phyloP scores from a whole-genome alignment of 352 stramenopile species.

The Phytophthora lateralis region DNA sequence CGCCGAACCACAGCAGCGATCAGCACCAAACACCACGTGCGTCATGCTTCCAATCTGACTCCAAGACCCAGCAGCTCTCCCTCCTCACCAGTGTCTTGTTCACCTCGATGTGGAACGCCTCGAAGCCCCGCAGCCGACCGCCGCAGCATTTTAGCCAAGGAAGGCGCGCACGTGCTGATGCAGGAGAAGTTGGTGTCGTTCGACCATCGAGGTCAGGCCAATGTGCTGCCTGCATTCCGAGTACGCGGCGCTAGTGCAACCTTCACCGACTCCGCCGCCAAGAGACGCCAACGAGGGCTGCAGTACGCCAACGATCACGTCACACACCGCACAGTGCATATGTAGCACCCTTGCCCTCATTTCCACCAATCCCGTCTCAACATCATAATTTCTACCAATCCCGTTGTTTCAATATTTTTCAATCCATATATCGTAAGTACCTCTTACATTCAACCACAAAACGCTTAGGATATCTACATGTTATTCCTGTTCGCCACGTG shows the following conservation, averaged over 20 bases:
- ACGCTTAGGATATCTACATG: constrained; percentile 13
- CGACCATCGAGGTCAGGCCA: constrained; percentile 40
- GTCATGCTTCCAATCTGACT: constrained; percentile 8
- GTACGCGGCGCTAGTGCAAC: constrained; percentile 43
- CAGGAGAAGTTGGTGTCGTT: constrained; percentile 52
- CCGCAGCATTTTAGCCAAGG: constrained; percentile 54
- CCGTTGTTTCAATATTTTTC: not conserved
- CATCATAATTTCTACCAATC: constrained; percentile 15
- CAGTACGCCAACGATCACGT: constrained; percentile 40
- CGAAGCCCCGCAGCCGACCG: constrained; percentile 26
- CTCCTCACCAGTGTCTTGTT: constrained; percentile 13
- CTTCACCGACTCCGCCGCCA: constrained; percentile 36
- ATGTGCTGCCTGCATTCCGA: constrained; percentile 41
- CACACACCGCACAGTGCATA: constrained; percentile 29
- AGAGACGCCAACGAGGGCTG: constrained; percentile 42
- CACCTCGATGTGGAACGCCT: constrained; percentile 11
- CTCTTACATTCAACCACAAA: not conserved
- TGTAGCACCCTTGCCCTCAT: constrained; percentile 14
- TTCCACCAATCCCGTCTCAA: constrained; percentile 15
- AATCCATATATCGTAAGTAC: constrained; percentile 7
- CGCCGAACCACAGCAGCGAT: not conserved
- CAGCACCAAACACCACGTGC: constrained; percentile 6
- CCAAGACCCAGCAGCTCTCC: constrained; percentile 18
- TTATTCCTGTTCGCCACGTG: constrained; percentile 16
- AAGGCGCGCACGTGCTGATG: constrained; percentile 59